These are phyloP conservation scores for Myochromella boudieri DNA, from an alignment of 768 basidiomycete species.

Conservation along the genomic window DNA sequence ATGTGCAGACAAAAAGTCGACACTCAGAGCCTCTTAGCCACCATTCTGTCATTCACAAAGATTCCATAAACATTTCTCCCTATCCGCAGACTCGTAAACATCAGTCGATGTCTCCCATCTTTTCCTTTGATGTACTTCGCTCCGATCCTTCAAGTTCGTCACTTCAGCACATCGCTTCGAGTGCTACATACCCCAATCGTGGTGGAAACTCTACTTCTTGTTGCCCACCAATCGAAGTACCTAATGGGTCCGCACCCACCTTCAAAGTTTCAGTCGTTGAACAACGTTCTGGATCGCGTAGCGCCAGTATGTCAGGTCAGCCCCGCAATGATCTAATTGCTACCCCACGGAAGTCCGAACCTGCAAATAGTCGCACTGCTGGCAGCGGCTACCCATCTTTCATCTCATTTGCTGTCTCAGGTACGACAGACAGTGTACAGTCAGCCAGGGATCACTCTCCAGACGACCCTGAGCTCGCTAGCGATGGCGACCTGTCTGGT, in stretches of 20 bases:
- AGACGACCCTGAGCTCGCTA: constrained; percentile 23
- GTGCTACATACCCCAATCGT: constrained; percentile 35
- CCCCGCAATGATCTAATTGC: constrained; percentile 6
- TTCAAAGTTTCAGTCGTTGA: constrained; percentile 35
- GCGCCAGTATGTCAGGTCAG: constrained; percentile 13
- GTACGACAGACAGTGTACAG: constrained; percentile 3
- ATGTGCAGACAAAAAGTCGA: background rate
- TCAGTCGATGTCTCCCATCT: constrained; percentile 16
- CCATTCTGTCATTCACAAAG: background rate
- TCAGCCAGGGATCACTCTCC: constrained; percentile 14
- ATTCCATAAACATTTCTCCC: background rate
- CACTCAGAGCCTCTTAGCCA: background rate
- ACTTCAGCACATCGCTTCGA: constrained; percentile 44
- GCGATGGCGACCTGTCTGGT: constrained; percentile 22
- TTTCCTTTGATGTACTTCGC: constrained; percentile 45
- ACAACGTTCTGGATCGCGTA: background rate
- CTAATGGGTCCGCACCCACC: constrained; percentile 32
- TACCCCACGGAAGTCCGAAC: constrained; percentile 4
- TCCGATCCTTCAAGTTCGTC: constrained; percentile 41
- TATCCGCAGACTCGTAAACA: background rate
- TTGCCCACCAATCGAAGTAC: constrained; percentile 21
- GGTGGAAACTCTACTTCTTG: constrained; percentile 15
- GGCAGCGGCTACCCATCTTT: constrained; percentile 19
- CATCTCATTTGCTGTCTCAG: constrained; percentile 25
- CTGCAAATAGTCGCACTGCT: constrained; percentile 3